Evolutionary conservation across 257 asterid genomes (phyloP).

Genomic region (Cinchona pubescens): DNA sequence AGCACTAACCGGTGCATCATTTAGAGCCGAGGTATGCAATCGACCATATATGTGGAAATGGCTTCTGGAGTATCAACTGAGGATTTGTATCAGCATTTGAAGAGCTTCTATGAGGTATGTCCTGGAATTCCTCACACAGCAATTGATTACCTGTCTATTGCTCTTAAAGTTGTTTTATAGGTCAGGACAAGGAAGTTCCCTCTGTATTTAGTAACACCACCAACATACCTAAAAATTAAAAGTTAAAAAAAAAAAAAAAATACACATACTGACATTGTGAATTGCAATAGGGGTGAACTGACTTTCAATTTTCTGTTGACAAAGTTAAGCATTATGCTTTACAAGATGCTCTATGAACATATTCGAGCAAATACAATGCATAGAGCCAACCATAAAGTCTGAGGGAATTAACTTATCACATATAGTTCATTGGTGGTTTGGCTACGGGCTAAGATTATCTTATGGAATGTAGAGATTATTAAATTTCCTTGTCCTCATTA

Average conservation of each 20-base stretch:
- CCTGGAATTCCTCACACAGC: neutral
- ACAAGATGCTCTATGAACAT: neutral
- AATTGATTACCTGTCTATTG: neutral
- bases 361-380: neutral
- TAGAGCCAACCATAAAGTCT: neutral
- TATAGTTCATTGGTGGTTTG: neutral
- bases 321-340: neutral
- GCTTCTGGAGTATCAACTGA: slow-evolving; percentile 66
- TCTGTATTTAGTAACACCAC: too few relatives aligned
- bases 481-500: neutral
- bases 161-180: neutral
- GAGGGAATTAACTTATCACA: neutral
- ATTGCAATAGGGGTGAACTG: neutral
- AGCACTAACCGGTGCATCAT: slow-evolving; percentile 12
- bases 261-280: neutral
- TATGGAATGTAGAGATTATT: neutral
- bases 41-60: slow-evolving; percentile 90
- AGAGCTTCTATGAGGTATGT: slow-evolving; percentile 61
- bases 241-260: neutral
- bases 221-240: too few relatives aligned
- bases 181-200: neutral
- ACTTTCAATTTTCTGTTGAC: neutral
- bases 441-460: neutral
- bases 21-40: slow-evolving; percentile 98
- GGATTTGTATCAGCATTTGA: slow-evolving; percentile 61